Base-by-base conservation (phyloP, 768 basidiomycete genomes). In the Piloderma croceum region DNA sequence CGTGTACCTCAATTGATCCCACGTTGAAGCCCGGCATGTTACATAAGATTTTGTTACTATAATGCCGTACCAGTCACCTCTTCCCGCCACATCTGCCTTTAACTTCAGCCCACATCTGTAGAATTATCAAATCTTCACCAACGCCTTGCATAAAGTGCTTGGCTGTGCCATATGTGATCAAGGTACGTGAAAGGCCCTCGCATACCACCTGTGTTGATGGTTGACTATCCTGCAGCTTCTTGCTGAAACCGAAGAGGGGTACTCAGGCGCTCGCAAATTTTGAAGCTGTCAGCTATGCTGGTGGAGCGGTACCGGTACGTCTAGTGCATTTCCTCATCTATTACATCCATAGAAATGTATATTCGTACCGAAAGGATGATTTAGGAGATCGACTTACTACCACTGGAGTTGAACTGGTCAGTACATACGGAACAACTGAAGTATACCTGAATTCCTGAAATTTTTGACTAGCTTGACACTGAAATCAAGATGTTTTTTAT, bases 211-310 rank as follows among this genome's bases (percentile, higher is more conserved):
- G 29, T 10, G 10, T 34, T n/a, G 29, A 13, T 29, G 15, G 22
- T 18, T 12, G 9, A 10, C 12, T 19, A 5, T 6, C 10, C 25
- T 1, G 20, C 15, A 73, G 51, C 55, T 79, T 1, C 59, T 79
- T 1, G 68, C 60, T 0, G 78, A 78, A 56, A 66, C 67, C 0
- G 52, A 60, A 6, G 70, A 71, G 44, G 76, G n/a, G 76, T 18
- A 54, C 69, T 7, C 43, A 58, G 3, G 53, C 61, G 10, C 61
- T 79, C 5, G 58, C 52, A 15, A 50, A 53, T 11, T 73, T 77
- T 48, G 67, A 75, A 32, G 49, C 71, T n/a, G 72, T 77, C 21
- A 64, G 62, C 18, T 77, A 67, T 44, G 73, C 70, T 20, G 77
- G 77, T 1, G 70, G 71, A 10, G 60, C 78, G 4, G 64, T 76